Base-by-base conservation (phyloP, 495 filamentous ascomycete genomes). In the Tetracladium setigerum region DNA sequence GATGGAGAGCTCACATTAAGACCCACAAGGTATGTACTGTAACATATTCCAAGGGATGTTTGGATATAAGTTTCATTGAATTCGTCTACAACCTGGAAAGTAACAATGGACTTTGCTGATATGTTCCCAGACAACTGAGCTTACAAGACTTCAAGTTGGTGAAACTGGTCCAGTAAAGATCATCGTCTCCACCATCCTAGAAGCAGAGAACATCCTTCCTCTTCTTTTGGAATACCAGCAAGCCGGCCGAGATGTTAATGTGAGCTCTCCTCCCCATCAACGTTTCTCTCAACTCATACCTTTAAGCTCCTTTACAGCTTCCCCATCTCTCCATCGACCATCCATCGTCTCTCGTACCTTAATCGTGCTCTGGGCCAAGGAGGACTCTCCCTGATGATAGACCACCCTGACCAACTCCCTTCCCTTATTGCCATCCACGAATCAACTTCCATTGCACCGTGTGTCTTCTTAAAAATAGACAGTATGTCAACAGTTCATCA, bases 1-100 rank as follows among this genome's bases (percentile, higher is more conserved):
- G 73, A 18, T 94, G 89, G 67, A 68, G 89, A 45, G 80, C 85
- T 5, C 89, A 95, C 63, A 79, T 92, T 45, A 95, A 95, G 57
- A 86, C 86, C 17, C 89, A 95, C 59, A 95, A 95, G 66, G 87
- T 83, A 59, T 40, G 58, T 44, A 40, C 38, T 11, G 4, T 4
- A n/a, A n/a, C 31, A 18, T 22, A 35, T 27, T 31, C 11, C 24
- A 33, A 12, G 36, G 50, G 30, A 41, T 32, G 8, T 6, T 1
- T 30, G 12, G 10, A 36, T n/a, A 13, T 33, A 16, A 8, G 24
- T 36, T 30, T 39, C 5, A 35, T 44, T 47, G 14, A 51, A 33
- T 38, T 16, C 22, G 7, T 3, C 3, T 9, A 5, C 5, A 13
- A 13, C n/a, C n/a, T n/a, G n/a, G n/a, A n/a, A n/a, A n/a, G n/a